phyloP scores from a whole-genome alignment of 805 yeast genomes.

The Lachancea fermentati region DNA sequence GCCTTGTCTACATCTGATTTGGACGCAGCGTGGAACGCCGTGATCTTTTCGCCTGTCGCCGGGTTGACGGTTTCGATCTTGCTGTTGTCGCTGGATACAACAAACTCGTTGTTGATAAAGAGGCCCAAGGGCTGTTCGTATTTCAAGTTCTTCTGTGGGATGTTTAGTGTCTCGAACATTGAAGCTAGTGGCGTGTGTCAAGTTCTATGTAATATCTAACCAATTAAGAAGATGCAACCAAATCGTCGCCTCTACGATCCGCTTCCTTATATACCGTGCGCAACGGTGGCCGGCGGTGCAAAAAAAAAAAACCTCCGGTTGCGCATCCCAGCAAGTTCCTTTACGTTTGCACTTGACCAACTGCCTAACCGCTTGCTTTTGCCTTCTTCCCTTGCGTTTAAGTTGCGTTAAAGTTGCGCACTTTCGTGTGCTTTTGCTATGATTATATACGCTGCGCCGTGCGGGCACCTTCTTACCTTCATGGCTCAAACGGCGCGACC shows the following conservation, averaged over 20 bases:
- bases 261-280: no score
- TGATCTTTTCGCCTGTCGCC: conserved; percentile 42
- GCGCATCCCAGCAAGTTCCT: no score
- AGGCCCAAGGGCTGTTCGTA: conserved; percentile 57
- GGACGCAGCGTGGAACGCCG: conserved; percentile 43
- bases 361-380: background rate
- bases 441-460: no score
- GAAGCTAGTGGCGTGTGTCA: background rate
- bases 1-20: conserved; percentile 46
- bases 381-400: background rate
- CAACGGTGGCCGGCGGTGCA: no score
- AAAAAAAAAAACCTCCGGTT: no score
- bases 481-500: no score
- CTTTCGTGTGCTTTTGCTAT: background rate
- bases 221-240: no score
- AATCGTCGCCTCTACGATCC: no score
- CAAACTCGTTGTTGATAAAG: conserved; percentile 53
- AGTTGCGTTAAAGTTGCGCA: background rate
- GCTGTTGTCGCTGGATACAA: conserved; percentile 33
- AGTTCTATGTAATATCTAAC: no score
- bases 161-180: conserved; percentile 13
- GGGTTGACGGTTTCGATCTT: conserved; percentile 44
- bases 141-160: conserved; percentile 25
- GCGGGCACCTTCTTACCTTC: no score
- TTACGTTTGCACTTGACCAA: no score